phyloP scores from a whole-genome alignment of 306 rosid genomes.

The Datisca glomerata region DNA sequence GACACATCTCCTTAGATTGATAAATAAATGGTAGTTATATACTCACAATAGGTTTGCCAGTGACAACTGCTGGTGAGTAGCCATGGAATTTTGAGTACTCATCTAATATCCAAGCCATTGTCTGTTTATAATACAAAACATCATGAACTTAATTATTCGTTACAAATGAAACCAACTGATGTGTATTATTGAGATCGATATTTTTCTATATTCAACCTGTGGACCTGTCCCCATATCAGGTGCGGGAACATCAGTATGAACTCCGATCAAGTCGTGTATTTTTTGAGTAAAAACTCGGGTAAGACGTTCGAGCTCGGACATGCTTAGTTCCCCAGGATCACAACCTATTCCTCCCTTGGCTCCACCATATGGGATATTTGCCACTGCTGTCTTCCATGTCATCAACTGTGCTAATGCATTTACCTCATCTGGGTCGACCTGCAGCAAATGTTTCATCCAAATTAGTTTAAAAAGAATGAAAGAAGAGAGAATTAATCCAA shows the following conservation, averaged over 20 bases:
- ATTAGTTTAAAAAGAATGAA: too few relatives aligned
- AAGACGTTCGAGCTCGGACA: constrained; percentile 76
- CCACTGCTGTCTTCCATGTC: constrained; percentile 99
- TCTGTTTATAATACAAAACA: too few relatives aligned
- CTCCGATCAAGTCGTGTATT: constrained; percentile 81
- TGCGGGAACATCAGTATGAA: constrained; percentile 85
- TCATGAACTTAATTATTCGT: too few relatives aligned
- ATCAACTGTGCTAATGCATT: constrained; percentile 93
- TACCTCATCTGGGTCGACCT: constrained; percentile 99
- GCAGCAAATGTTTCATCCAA: too few relatives aligned
- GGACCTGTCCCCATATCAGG: constrained; percentile 99
- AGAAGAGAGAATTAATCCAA: too few relatives aligned
- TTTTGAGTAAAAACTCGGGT: constrained; percentile 95
- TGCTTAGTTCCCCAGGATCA: constrained; percentile 50
- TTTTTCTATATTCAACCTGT: constrained; percentile 34
- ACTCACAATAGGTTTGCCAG: constrained; percentile 90
- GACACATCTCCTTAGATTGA: too few relatives aligned
- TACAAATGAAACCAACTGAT: too few relatives aligned
- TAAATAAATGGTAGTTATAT: background rate
- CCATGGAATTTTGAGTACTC: constrained; percentile 97
- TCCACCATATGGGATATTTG: constrained; percentile 92
- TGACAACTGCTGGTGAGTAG: constrained; percentile 84
- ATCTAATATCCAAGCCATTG: constrained; percentile 98
- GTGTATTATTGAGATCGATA: too few relatives aligned
- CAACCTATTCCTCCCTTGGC: constrained; percentile 99